Evolutionary conservation across 2,329 filamentous ascomycete species (phyloP), one percentile per base, ranked within the genome.

Genomic region (Rutstroemia sydowiana): DNA sequence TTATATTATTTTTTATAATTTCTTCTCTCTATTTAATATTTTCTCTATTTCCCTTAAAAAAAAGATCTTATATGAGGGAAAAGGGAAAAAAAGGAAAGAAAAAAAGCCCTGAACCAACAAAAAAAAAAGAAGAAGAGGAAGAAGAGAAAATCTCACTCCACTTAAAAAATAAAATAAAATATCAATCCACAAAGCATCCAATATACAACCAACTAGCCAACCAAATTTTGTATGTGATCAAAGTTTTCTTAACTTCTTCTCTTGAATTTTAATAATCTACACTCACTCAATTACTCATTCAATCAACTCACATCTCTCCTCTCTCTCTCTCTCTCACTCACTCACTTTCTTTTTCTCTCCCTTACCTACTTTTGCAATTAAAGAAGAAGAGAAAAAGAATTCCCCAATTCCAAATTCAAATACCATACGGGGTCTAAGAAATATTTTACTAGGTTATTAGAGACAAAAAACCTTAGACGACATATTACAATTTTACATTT

Each of bases 331-430:
- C n/a, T n/a, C n/a, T n/a, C n/a, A 32, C 18, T 13, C 37, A 41
- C 21, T 21, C 0, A 41, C 20, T 20, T 41, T 20, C 21, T 40
- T 18, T 20, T 21, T 20, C 21, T 45, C 48, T 20, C 10, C n/a
- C 48, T 51, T 41, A 40, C 41, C 45, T 50, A 50, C 48, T 45
- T 45, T 45, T 41, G 16, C 21, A 51, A 45, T 45, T 51, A 51
- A 37, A 50, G n/a, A n/a, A n/a, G n/a, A n/a, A n/a, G n/a, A n/a
- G n/a, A n/a, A 51, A 30, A 45, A 30, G 37, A 20, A 37, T 37
- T 41, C 40, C 28, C 18, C 46, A 51, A 37, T 36, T 37, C 37
- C 45, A 39, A 28, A 30, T 28, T 23, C 43, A 20, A 23, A 45
- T 36, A 45, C 41, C 18, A 9, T 37, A 20, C 48, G 21, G 30